Evolutionary conservation across 2,329 filamentous ascomycete genomes (phyloP), one percentile per base, ranked within the genome.

Genomic region (Aspergillus sp.): DNA sequence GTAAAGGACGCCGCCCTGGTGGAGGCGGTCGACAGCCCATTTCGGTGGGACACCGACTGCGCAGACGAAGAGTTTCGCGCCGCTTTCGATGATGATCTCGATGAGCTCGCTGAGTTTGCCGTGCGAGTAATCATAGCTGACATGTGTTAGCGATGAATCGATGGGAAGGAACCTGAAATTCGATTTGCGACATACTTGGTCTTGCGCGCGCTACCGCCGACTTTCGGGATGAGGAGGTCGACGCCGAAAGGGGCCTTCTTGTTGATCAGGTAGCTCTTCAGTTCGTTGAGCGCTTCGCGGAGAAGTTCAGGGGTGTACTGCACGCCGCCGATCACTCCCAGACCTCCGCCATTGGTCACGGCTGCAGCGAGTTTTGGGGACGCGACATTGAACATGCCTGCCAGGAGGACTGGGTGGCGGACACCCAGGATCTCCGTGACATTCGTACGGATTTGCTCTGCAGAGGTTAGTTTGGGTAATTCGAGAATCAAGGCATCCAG

Each of bases 121-220:
- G 85, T 99, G 98, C 74, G 95, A 99, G 85, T 99, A 99, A 82
- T 99, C 95, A 81, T 98, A 97, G 87, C 94, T 97, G 73, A 63
- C 66, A 57, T 59, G 54, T 58, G 55, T 59, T 60, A 57, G 15
- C 41, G 30, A 2, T 2, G 17, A 11, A 28, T 9, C 25, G 25
- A 28, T 30, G n/a, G 41, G 59, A 59, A n/a, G 41, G 59, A 59
- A n/a, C 13, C 6, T 43, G 28, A 54, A 7, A 34, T 11, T 13
- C 9, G 7, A 34, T 11, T 13, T 17, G 13, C 4, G 3, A 64
- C 79, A 75, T 79, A 90, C 88, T 97, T 98, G 72, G 94, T 97
- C 86, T 97, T 97, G 74, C 95, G 88, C 65, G 95, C 95, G 74
- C 84, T 93, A 71, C 94, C 95, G 66, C 95, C 95, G 65, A 99